These are phyloP conservation scores for Tolypocladium sp. DNA, from an alignment of 2,329 filamentous ascomycete species.

Conservation along the genomic window DNA sequence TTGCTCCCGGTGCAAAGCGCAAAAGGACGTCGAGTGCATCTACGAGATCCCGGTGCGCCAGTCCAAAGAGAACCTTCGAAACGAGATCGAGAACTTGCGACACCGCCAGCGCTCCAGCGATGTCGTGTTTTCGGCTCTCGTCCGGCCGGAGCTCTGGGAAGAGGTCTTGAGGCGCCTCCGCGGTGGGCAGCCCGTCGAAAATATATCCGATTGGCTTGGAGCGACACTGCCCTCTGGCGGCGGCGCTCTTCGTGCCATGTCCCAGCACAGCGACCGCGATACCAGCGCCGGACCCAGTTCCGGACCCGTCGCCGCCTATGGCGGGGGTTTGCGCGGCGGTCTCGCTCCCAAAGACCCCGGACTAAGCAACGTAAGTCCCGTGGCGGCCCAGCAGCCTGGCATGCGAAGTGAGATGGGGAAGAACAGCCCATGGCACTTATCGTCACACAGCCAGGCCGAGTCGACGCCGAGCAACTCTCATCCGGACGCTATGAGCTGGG, in stretches of 20 bases:
- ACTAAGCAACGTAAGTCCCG: conserved; percentile 18
- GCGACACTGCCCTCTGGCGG: conserved; percentile 19
- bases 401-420: conserved; percentile 30
- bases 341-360: conserved; percentile 22
- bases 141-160: conserved; percentile 40
- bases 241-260: conserved; percentile 18
- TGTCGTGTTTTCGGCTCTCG: conserved; percentile 44
- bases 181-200: conserved; percentile 43
- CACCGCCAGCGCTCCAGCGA: conserved; percentile 45
- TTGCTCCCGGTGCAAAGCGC: conserved; percentile 44
- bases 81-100: conserved; percentile 49
- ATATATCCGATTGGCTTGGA: conserved; percentile 46
- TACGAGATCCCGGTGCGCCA: conserved; percentile 56
- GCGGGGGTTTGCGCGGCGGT: conserved; percentile 6
- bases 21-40: conserved; percentile 46
- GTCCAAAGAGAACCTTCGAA: conserved; percentile 52
- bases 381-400: conserved; percentile 16
- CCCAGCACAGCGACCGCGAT: conserved; percentile 7
- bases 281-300: conserved; percentile 8
- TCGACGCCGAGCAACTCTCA: conserved; percentile 38
- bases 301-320: conserved; percentile 9
- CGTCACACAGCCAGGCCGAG: conserved; percentile 33
- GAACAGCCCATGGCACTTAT: conserved; percentile 40
- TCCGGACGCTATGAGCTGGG: conserved; percentile 37
- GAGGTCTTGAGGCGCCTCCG: conserved; percentile 45